Conservation (phyloP, 805 yeast genomes). For the Kuraishia molischiana region DNA sequence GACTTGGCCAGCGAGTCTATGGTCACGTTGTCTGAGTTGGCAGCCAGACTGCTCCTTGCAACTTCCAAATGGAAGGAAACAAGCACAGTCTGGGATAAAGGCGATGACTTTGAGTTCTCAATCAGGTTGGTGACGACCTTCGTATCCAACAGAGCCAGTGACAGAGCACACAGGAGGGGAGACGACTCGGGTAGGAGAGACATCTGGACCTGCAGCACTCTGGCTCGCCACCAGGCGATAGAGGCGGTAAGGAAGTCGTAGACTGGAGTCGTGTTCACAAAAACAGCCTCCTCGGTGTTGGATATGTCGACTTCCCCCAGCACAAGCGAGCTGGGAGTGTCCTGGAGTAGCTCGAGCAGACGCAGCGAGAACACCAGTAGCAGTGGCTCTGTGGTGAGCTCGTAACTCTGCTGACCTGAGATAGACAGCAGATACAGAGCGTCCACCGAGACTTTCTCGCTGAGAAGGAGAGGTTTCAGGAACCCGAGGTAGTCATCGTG, state of each 20-base stretch:
- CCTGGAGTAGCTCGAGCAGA: conserved; percentile 30
- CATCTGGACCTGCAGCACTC: conserved; percentile 55
- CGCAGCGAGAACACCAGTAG: conserved; percentile 32
- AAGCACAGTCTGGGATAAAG: conserved; percentile 24
- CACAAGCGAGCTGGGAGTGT: conserved; percentile 18
- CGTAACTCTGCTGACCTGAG: conserved; percentile 62
- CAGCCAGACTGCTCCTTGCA: conserved; percentile 53
- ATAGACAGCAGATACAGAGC: conserved; percentile 10
- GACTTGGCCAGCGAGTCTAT: conserved; percentile 46
- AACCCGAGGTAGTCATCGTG: conserved; percentile 13
- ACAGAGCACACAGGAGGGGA: conserved; percentile 26
- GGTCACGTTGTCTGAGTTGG: conserved; percentile 54
- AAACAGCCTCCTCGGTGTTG: conserved; percentile 14
- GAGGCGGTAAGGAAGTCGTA: conserved; percentile 33
- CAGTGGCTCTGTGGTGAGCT: conserved; percentile 41
- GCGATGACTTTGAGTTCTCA: conserved; percentile 18
- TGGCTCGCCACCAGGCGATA: conserved; percentile 66
- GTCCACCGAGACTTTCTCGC: conserved; percentile 12
- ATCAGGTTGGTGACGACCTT: conserved; percentile 22
- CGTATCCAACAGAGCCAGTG: conserved; percentile 28
- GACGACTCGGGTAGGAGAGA: conserved; percentile 58
- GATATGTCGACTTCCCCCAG: conserved; percentile 4
- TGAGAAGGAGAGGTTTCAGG: conserved; percentile 10
- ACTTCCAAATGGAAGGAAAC: conserved; percentile 52
- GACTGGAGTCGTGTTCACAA: conserved; percentile 4